Base-by-base conservation (phyloP, 257 asterid genomes). In the Scutellaria baicalensis region DNA sequence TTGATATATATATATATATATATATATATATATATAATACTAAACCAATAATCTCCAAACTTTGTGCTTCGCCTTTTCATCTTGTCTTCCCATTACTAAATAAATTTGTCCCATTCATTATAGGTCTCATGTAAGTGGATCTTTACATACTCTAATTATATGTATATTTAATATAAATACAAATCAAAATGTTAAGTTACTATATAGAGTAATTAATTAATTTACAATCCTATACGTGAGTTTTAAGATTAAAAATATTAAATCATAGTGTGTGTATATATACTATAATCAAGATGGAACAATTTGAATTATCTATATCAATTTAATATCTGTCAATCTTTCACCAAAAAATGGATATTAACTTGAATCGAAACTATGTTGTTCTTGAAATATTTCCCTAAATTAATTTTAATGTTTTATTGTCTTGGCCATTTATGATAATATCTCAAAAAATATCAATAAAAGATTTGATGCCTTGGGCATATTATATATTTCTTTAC, bases 51-150 rank as follows among this genome's bases (percentile, higher is more conserved):
- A 56, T 45, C 39, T 73, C 14, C 50, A 27, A 67, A 74, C 39
- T 67, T 59, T 48, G 79, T 74, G 79, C 70, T 67, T 50, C 59
- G 50, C 59, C 59, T 42, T 74, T 66, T 66, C 17, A 47, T 73
- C 54, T 72, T 72, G 62, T 74, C 63, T 36, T 58, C 74, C 36
- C 69, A 74, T 59, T 16, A 66, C 42, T 49, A 21, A 73, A 44
- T 27, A 63, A 14, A 62, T 54, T 64, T 47, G 43, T 60, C 31
- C 60, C 59, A 52, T 64, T 65, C 60, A 35, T 47, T 66, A 58
- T 35, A 12, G 44, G 18, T 64, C 35, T 14, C 44, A 31, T 59
- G 67, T 9, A 64, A 73, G 67, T 73, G 78, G 68, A 57, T 5
- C 33, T 66, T 51, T 51, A 55, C 45, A 23, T 42, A 36, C 31